phyloP scores from a whole-genome alignment of 805 yeast genomes.

The Isabelozyma heimii region DNA sequence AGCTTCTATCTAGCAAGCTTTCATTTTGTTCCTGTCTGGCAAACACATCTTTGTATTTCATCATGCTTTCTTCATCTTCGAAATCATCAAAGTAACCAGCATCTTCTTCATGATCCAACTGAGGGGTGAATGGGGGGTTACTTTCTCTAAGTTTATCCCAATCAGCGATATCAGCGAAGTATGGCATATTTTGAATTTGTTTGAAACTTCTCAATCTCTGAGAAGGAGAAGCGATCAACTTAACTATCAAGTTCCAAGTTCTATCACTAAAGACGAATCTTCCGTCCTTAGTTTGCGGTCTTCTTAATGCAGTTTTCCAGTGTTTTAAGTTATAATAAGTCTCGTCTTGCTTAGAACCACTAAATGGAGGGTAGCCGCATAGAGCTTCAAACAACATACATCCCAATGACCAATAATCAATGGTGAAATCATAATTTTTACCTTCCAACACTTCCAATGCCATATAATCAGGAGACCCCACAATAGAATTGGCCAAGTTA shows the following conservation, averaged over 20 bases:
- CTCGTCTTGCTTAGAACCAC: slow-evolving; percentile 91
- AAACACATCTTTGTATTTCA: slow-evolving; percentile 94
- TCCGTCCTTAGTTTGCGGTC: slow-evolving; percentile 92
- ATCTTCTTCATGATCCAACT: slow-evolving; percentile 93
- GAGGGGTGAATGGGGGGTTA: slow-evolving; percentile 95
- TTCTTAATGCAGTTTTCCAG: slow-evolving; percentile 83
- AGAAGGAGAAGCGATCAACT: slow-evolving; percentile 76
- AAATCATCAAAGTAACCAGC: slow-evolving; percentile 99
- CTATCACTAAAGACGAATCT: slow-evolving; percentile 91
- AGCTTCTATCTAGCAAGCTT: slow-evolving; percentile 61
- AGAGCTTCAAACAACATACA: slow-evolving; percentile 95
- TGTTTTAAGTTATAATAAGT: slow-evolving; percentile 90
- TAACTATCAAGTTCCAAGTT: slow-evolving; percentile 86
- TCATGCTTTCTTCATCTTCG: slow-evolving; percentile 95
- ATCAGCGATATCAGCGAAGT: slow-evolving; percentile 73
- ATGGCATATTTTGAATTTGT: slow-evolving; percentile 76
- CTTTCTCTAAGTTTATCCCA: slow-evolving; percentile 68
- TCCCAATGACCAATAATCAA: slow-evolving; percentile 98
- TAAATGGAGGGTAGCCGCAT: slow-evolving; percentile 96
- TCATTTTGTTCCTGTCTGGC: slow-evolving; percentile 88
- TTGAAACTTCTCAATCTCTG: slow-evolving; percentile 73
- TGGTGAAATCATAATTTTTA: slow-evolving; percentile 88
- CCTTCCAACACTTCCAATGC: slow-evolving; percentile 97
- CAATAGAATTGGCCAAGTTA: slow-evolving; percentile 90
- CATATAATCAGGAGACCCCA: slow-evolving; percentile 99